Evolutionary conservation across 306 rosid species (phyloP).

Genomic region (Lupinus albus): DNA sequence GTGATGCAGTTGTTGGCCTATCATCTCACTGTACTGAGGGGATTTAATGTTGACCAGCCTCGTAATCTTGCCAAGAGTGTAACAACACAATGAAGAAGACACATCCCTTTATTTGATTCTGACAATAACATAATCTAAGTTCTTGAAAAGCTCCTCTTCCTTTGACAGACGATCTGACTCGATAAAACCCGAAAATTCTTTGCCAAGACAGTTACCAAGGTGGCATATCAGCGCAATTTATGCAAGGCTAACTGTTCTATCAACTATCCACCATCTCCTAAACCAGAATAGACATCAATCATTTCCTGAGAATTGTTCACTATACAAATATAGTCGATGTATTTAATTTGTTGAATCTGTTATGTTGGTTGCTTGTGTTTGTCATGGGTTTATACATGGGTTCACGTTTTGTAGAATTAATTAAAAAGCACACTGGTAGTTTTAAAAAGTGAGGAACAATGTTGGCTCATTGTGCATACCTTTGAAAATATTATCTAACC

Average conservation of each 20-base stretch:
- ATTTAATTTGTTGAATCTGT: background rate
- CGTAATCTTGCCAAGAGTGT: constrained; percentile 99
- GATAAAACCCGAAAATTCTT: constrained; percentile 24
- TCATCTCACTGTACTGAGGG: constrained; percentile 94
- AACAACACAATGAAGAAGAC: constrained; percentile 61
- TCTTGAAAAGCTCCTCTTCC: constrained; percentile 13
- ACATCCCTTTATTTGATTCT: constrained; percentile 5
- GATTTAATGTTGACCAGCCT: constrained; percentile 94
- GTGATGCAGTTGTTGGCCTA: constrained; percentile 84
- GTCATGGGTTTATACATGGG: background rate
- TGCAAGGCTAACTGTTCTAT: constrained; percentile 33
- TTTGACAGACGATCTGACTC: background rate
- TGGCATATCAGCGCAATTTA: constrained; percentile 25
- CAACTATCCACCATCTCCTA: constrained; percentile 19
- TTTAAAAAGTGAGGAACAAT: constrained; percentile 8
- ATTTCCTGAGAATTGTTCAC: constrained; percentile 16
- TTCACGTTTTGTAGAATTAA: background rate
- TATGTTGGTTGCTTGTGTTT: background rate
- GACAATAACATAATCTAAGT: constrained; percentile 16
- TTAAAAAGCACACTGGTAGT: background rate
- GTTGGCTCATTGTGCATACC: constrained; percentile 1
- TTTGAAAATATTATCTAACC: background rate
- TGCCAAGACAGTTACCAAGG: constrained; percentile 9
- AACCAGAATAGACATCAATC: constrained; percentile 14
- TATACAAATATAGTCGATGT: background rate